Conservation (phyloP, 306 rosid species). For the Cucurbita ficifolia region DNA sequence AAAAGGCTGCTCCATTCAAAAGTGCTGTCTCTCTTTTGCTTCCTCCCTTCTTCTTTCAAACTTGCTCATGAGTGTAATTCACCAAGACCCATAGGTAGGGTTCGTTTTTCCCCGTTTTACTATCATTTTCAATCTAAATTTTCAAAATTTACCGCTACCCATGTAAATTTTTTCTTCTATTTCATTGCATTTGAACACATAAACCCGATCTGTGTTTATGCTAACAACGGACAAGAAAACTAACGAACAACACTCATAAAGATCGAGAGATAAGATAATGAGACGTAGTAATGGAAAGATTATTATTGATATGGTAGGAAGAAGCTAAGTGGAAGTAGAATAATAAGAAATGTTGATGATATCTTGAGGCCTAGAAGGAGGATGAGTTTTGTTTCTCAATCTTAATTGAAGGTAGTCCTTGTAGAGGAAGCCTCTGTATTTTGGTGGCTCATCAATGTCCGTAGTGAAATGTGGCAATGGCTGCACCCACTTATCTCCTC, state of each 20-base stretch:
- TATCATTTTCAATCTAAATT: background rate
- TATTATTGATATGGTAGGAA: no score
- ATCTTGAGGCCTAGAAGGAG: constrained; percentile 34
- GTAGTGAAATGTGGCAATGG: constrained; percentile 31
- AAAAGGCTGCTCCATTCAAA: background rate
- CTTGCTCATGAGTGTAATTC: background rate
- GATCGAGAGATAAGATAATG: no score
- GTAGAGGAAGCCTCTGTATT: constrained; percentile 22
- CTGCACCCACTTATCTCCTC: constrained; percentile 35
- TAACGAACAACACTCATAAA: no score
- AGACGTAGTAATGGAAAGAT: no score
- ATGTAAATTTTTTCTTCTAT: no score
- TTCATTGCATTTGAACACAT: no score
- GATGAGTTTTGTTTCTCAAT: constrained; percentile 28
- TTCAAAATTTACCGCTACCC: background rate
- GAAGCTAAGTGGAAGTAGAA: background rate
- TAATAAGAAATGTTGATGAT: constrained; percentile 21
- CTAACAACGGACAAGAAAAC: no score
- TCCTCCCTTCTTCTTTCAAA: background rate
- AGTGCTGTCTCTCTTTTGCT: background rate
- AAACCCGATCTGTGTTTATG: no score
- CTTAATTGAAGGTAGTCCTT: constrained; percentile 27
- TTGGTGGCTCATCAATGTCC: constrained; percentile 31
- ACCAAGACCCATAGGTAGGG: background rate
- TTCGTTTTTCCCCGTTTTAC: background rate